phyloP scores from a whole-genome alignment of 1,284 basidiomycete genomes.

The Ganoderma lucidum region DNA sequence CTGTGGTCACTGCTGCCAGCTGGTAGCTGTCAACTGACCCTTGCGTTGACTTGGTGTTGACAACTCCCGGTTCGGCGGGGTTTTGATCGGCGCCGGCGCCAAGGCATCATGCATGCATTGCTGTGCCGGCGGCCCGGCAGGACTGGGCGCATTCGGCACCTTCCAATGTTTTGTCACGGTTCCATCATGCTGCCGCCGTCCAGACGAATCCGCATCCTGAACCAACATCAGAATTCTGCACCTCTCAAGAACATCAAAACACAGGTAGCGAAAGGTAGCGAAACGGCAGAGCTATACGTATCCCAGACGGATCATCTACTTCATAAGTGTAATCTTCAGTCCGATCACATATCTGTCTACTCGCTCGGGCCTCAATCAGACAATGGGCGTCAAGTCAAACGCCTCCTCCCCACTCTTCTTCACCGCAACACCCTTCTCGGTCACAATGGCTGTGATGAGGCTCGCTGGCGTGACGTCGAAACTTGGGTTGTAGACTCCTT shows the following conservation, averaged over 20 bases:
- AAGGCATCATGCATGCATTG: neutral
- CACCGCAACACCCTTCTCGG: conserved; percentile 87
- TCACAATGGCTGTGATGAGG: conserved; percentile 84
- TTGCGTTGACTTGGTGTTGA: neutral
- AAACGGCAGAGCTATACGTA: neutral
- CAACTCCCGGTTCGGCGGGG: neutral
- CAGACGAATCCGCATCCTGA: neutral
- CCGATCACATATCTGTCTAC: conserved; percentile 4
- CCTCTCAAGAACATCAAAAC: neutral
- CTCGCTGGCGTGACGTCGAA: conserved; percentile 95
- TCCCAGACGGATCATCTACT: neutral
- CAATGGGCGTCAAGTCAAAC: conserved; percentile 64
- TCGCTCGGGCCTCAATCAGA: conserved; percentile 42
- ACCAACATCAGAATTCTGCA: neutral
- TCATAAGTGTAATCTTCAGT: neutral
- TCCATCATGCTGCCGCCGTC: neutral
- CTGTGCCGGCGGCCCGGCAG: conserved; percentile 1
- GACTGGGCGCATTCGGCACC: neutral
- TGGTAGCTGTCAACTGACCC: neutral
- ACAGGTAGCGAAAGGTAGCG: neutral
- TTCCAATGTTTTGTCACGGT: neutral
- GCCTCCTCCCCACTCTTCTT: conserved; percentile 55
- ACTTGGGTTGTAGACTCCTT: conserved; percentile 87
- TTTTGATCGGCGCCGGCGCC: conserved; percentile 4
- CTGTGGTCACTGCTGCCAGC: neutral